Evolutionary conservation across 2,329 filamentous ascomycete species (phyloP).

Genomic region (Helminthosporium solani): DNA sequence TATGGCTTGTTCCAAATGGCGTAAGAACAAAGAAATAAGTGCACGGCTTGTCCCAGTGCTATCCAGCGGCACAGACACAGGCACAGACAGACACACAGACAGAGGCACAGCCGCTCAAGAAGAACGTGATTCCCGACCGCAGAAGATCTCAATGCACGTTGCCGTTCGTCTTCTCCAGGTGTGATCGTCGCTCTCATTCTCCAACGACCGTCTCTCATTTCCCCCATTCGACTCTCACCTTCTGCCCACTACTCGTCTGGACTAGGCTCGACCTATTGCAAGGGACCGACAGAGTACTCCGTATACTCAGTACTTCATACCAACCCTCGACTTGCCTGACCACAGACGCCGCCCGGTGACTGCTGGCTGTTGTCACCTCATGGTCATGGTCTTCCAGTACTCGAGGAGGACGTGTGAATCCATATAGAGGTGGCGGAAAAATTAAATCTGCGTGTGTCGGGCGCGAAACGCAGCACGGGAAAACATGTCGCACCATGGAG

Average conservation of each 20-base stretch:
- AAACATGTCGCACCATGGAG: conserved; percentile 37
- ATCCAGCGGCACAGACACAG: neutral
- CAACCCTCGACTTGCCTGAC: conserved; percentile 2
- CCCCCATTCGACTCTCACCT: conserved; percentile 11
- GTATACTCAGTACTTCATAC: neutral
- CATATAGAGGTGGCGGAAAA: conserved; percentile 15
- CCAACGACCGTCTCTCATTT: conserved; percentile 29
- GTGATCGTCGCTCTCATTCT: conserved; percentile 26
- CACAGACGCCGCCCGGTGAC: neutral
- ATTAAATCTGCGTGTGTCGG: conserved; percentile 7
- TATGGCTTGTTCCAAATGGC: conserved; percentile 22
- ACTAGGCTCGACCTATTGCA: conserved; percentile 15
- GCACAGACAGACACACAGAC: conserved; percentile 11
- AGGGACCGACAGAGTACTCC: conserved; percentile 13
- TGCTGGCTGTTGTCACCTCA: neutral
- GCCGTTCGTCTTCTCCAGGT: conserved; percentile 11
- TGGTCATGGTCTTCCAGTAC: conserved; percentile 25
- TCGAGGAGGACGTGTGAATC: conserved; percentile 14
- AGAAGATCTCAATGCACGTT: neutral
- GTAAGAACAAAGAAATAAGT: conserved; percentile 28
- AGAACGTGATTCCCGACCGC: neutral
- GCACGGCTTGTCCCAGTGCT: conserved; percentile 24
- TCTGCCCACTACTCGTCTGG: conserved; percentile 5
- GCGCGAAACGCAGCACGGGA: conserved; percentile 24
- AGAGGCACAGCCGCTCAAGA: conserved; percentile 16